Base-by-base conservation (phyloP, 345 rosid genomes). In the Hypericum perforatum region DNA sequence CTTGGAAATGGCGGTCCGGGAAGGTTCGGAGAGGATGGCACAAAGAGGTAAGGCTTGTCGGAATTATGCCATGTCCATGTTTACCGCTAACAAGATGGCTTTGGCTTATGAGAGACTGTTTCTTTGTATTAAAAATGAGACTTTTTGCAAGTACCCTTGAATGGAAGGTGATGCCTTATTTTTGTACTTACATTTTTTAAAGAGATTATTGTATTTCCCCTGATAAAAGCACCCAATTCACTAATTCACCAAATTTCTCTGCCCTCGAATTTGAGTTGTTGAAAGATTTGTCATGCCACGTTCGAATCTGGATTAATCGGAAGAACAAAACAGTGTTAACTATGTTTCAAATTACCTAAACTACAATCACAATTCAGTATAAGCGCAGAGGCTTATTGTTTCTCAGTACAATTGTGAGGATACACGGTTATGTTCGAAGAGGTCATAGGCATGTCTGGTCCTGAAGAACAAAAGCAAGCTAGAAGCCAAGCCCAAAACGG, bases 81-180 rank as follows among this genome's bases (percentile, higher is more conserved):
- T 92, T 50, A 74, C 86, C 2, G 95, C 96, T 2, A 64, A 53
- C 11, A 92, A 92, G 71, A 92, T 92, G 98, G 89, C 96, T 32
- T 59, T 83, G 60, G 96, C 98, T 2, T 87, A 85, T 43, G 98
- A 92, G 70, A 78, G 90, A 45, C 61, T 92, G 49, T 92, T 92
- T 49, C 83, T 88, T 59, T 92, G 96, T 59, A 85, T 88, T 11
- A 83, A 85, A 49, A 71, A 88, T 11, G 71, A 80, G 41, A 76
- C 79, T 8, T 88, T 77, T 68, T 92, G 96, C 58, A 61, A 36
- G 13, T 83, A 87, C 32, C 70, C 72, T 11, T 83, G 69, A 22
- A 22, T 22, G 32, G 32, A 22, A 22, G 32, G 32, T 1, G 32
- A 22, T 22, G 32, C 32, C 32, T 22, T 22, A 22, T 22, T 22